Percentiles rank a stretch among this genome's conserved stretches.
Conservation (phyloP, 371 early-diverging fungal species). For the Nematocida sp. region DNA sequence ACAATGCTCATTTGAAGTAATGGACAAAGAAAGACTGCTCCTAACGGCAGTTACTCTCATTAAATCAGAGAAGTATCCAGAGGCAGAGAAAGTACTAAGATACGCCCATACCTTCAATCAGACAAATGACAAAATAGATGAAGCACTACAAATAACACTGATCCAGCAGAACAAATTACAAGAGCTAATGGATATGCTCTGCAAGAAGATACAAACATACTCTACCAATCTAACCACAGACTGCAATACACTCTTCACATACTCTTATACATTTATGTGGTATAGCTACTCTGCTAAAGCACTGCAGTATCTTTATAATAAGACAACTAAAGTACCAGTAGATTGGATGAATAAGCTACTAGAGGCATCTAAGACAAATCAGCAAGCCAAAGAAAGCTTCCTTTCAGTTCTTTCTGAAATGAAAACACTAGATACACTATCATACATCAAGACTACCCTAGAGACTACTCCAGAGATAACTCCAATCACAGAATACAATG, state of each 20-base stretch:
- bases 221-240: conserved; percentile 14
- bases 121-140: conserved; percentile 18
- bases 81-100: conserved; percentile 32
- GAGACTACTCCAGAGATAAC: background rate
- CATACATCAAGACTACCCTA: background rate
- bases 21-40: conserved; percentile 14
- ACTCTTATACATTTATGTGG: background rate
- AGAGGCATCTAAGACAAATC: background rate
- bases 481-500: conserved; percentile 26
- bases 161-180: conserved; percentile 30
- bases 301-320: conserved; percentile 4
- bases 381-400: conserved; percentile 33
- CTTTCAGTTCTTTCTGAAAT: background rate
- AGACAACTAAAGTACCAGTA: conserved; percentile 10
- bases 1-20: conserved; percentile 12
- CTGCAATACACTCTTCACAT: conserved; percentile 27
- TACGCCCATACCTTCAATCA: conserved; percentile 6
- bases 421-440: conserved; percentile 12
- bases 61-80: conserved; percentile 9
- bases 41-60: conserved; percentile 15
- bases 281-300: conserved; percentile 16
- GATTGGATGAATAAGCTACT: conserved; percentile 22
- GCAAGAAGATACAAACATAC: conserved; percentile 13
- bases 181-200: conserved; percentile 4
- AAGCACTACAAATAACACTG: conserved; percentile 15